Evolutionary conservation across 2,329 filamentous ascomycete species (phyloP).

Genomic region (Xylaria digitata): DNA sequence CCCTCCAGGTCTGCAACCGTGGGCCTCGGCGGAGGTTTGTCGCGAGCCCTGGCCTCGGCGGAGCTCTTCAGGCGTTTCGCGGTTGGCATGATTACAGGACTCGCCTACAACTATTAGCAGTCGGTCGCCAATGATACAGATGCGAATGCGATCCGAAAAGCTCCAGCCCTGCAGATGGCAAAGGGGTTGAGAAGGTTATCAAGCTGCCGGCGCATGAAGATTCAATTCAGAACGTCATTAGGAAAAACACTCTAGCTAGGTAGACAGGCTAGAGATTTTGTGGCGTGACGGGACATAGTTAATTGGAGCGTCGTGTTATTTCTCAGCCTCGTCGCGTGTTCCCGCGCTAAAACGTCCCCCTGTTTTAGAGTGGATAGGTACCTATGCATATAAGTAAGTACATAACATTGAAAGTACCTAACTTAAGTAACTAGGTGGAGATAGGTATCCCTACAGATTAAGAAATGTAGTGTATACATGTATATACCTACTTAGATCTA

Average conservation of each 20-base stretch:
- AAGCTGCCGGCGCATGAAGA: conserved; percentile 25
- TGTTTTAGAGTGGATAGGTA: conserved; percentile 7
- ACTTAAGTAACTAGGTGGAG: too few species aligned
- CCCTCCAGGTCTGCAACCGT: conserved; percentile 76
- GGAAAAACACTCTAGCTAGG: neutral
- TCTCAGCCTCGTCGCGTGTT: conserved; percentile 47
- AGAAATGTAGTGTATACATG: too few species aligned
- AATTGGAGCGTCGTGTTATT: conserved; percentile 32
- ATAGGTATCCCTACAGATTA: too few species aligned
- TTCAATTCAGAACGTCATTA: conserved; percentile 28
- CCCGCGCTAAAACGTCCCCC: conserved; percentile 20
- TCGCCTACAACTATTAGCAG: conserved; percentile 27
- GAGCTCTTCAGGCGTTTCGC: conserved; percentile 69
- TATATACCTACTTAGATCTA: too few species aligned
- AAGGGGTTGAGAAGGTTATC: conserved; percentile 8
- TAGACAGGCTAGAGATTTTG: conserved; percentile 21
- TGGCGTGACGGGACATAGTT: conserved; percentile 25
- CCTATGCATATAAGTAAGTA: conserved; percentile 1
- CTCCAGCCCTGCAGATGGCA: conserved; percentile 30
- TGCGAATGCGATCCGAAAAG: conserved; percentile 33
- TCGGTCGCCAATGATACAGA: conserved; percentile 28
- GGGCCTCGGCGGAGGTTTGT: conserved; percentile 63
- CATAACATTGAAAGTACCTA: neutral
- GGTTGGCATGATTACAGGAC: conserved; percentile 62
- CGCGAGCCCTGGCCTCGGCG: conserved; percentile 57